Evolutionary conservation across 2,329 filamentous ascomycete species (phyloP).

Genomic region (Cytospora leucostoma): DNA sequence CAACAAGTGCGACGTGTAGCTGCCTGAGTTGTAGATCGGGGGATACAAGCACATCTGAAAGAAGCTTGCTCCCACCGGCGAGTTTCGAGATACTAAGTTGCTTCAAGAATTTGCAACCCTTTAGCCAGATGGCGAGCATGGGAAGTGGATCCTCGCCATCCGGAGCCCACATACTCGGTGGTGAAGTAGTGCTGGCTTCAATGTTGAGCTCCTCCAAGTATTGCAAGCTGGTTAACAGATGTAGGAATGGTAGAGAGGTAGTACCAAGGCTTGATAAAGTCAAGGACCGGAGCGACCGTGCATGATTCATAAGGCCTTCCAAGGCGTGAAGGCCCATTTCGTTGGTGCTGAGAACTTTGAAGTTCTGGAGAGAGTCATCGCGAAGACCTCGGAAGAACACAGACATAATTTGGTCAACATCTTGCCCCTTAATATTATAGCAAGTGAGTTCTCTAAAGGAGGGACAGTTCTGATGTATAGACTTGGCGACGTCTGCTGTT

Average conservation of each 20-base stretch:
- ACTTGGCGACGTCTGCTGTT: slow-evolving; percentile 52
- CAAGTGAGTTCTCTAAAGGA: slow-evolving; percentile 62
- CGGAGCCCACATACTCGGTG: slow-evolving; percentile 29
- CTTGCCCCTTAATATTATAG: slow-evolving; percentile 45
- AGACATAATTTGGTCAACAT: slow-evolving; percentile 60
- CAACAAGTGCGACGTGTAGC: slow-evolving; percentile 50
- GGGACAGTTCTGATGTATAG: slow-evolving; percentile 60
- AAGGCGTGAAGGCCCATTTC: slow-evolving; percentile 57
- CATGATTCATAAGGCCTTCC: slow-evolving; percentile 50
- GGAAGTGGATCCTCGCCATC: slow-evolving; percentile 32
- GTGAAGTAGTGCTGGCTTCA: slow-evolving; percentile 32
- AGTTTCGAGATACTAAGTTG: slow-evolving; percentile 54
- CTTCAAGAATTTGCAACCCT: slow-evolving; percentile 47
- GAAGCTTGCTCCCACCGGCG: slow-evolving; percentile 52
- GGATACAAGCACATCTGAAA: slow-evolving; percentile 48
- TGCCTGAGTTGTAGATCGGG: slow-evolving; percentile 47
- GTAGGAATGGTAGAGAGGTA: slow-evolving; percentile 35
- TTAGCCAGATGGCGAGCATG: slow-evolving; percentile 37
- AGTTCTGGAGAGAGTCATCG: slow-evolving; percentile 57
- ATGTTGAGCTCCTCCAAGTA: slow-evolving; percentile 39
- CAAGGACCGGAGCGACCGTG: slow-evolving; percentile 39
- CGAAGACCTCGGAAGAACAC: slow-evolving; percentile 58
- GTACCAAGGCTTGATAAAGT: slow-evolving; percentile 36
- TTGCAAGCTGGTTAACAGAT: slow-evolving; percentile 38
- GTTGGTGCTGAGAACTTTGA: slow-evolving; percentile 59